Evolutionary conservation across 2,329 filamentous ascomycete species (phyloP).

Genomic region (Cordyceps fumosorosea): DNA sequence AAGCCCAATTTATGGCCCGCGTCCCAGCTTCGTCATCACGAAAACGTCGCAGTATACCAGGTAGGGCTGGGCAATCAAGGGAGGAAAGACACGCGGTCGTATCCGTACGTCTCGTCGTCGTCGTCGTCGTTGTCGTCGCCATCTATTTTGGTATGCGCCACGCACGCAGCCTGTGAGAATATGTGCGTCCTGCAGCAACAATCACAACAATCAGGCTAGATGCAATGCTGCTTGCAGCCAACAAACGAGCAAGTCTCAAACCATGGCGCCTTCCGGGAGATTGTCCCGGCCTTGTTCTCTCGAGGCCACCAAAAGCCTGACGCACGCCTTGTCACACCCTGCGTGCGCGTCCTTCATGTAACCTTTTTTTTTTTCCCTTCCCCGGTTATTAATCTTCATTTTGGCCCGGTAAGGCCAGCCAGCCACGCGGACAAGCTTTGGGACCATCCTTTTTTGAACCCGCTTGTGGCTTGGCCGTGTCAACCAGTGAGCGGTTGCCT

Average conservation of each 20-base stretch:
- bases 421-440: background rate
- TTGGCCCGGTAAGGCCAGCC: background rate
- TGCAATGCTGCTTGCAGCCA: background rate
- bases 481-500: background rate
- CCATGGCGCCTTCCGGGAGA: background rate
- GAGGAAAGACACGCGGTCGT: too few species aligned
- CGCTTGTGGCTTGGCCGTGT: background rate
- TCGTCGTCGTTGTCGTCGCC: too few species aligned
- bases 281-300: too few species aligned
- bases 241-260: background rate
- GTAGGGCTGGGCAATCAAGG: too few species aligned
- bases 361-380: background rate
- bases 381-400: background rate
- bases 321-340: background rate
- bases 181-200: background rate
- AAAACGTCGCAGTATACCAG: too few species aligned
- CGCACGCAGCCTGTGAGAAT: too few species aligned
- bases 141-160: too few species aligned
- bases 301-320: background rate
- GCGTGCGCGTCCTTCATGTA: conserved; percentile 4
- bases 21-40: too few species aligned
- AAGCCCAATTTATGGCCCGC: too few species aligned
- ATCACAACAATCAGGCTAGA: too few species aligned
- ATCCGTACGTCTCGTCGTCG: too few species aligned
- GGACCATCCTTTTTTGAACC: background rate